A percentile compares a stretch with the other conserved stretches of the same genome.
Evolutionary conservation across 169 alveolate species (phyloP).

Genomic region (Plasmodium reichenowi): DNA sequence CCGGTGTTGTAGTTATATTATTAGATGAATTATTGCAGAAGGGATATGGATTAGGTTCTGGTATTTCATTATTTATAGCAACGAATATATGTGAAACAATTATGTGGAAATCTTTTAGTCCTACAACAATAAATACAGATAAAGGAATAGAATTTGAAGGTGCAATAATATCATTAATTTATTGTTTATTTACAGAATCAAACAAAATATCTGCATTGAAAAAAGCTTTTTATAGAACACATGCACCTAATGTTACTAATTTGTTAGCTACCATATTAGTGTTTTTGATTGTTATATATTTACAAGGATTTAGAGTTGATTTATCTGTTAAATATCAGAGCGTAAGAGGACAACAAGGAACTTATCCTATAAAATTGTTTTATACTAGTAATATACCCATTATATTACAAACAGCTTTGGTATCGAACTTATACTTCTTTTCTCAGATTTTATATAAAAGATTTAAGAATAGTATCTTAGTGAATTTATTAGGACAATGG

Average conservation of each 20-base stretch:
- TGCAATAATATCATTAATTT: constrained; percentile 98
- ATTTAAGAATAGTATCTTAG: constrained; percentile 96
- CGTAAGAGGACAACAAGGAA: constrained; percentile 97
- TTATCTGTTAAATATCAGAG: constrained; percentile 95
- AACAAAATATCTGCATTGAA: constrained; percentile 86
- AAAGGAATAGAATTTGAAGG: constrained; percentile 99
- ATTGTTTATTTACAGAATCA: constrained; percentile 95
- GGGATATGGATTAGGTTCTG: constrained; percentile 99
- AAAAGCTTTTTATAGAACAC: constrained; percentile 97
- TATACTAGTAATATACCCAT: constrained; percentile 99
- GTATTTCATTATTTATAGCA: constrained; percentile 99
- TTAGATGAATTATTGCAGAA: constrained; percentile 99
- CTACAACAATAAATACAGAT: constrained; percentile 98
- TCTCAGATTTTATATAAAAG: constrained; percentile 98
- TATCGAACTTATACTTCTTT: constrained; percentile 99
- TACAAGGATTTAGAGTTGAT: constrained; percentile 99
- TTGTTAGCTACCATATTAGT: constrained; percentile 97
- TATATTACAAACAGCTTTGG: constrained; percentile 98
- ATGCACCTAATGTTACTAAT: constrained; percentile 98
- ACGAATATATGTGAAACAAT: constrained; percentile 99
- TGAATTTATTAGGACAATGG: constrained; percentile 97
- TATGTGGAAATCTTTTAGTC: constrained; percentile 99
- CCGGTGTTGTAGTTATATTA: constrained; percentile 99
- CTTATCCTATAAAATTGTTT: constrained; percentile 99
- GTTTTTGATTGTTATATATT: constrained; percentile 97